Conservation (phyloP, 1,139 yeast genomes). For the Protomyces macrosporus region DNA sequence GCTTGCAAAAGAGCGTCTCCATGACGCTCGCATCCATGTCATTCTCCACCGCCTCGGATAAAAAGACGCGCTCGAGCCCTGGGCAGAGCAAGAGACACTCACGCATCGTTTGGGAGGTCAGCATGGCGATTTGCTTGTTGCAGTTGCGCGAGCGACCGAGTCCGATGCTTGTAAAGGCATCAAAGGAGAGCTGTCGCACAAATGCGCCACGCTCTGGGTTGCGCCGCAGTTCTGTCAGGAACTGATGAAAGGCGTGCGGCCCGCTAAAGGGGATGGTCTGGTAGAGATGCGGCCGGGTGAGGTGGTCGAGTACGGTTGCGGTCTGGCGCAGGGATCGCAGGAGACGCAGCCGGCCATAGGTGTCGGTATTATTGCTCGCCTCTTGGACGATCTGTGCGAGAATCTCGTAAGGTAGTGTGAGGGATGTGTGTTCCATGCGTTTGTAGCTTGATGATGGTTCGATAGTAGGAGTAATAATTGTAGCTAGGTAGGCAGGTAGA, state of each 20-base stretch:
- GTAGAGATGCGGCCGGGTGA: constrained; percentile 6
- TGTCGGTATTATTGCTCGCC: background rate
- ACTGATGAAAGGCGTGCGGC: constrained; percentile 13
- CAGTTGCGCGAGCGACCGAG: constrained; percentile 81
- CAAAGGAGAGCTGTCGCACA: constrained; percentile 40
- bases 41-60: constrained; percentile 78
- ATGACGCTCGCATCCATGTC: constrained; percentile 64
- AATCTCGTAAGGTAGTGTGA: constrained; percentile 8
- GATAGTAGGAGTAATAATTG: background rate
- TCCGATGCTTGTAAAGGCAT: constrained; percentile 84
- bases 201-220: constrained; percentile 7
- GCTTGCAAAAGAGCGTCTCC: constrained; percentile 49
- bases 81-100: constrained; percentile 58
- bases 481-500: background rate
- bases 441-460: background rate
- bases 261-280: constrained; percentile 21
- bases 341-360: constrained; percentile 9
- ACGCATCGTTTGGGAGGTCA: constrained; percentile 65
- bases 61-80: constrained; percentile 69
- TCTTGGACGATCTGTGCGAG: constrained; percentile 18
- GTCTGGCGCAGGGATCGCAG: constrained; percentile 8
- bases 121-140: constrained; percentile 89
- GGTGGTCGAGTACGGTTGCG: constrained; percentile 6
- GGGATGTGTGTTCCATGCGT: background rate
- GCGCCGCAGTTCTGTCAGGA: constrained; percentile 11